Conservation (phyloP, 345 rosid genomes). For the Excoecaria agallocha region DNA sequence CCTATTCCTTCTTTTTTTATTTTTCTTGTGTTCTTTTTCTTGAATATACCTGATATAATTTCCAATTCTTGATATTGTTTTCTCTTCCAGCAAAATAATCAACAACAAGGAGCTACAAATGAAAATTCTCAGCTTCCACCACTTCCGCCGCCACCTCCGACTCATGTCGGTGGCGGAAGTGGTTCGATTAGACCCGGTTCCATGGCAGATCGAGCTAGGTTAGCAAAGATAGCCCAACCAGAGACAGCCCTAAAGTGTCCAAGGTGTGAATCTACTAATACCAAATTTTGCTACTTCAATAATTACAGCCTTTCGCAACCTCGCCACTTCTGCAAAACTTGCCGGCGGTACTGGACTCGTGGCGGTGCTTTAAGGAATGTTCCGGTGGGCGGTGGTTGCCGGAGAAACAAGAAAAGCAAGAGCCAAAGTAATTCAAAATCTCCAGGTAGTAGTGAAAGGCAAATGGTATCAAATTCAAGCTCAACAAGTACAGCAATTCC, state of each 20-base stretch:
- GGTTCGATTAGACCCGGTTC: constrained; percentile 58
- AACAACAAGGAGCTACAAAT: constrained; percentile 26
- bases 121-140: constrained; percentile 46
- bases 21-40: constrained; percentile 35
- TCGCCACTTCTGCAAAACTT: constrained; percentile 76
- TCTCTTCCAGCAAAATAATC: constrained; percentile 37
- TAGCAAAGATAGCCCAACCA: constrained; percentile 60
- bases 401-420: constrained; percentile 64
- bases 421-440: constrained; percentile 41
- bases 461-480: constrained; percentile 26
- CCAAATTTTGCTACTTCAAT: constrained; percentile 83
- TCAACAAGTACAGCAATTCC: constrained; percentile 33
- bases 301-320: constrained; percentile 80
- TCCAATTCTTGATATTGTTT: constrained; percentile 15
- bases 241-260: constrained; percentile 64
- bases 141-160: constrained; percentile 28
- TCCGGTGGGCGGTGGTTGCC: constrained; percentile 80
- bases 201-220: constrained; percentile 66
- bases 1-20: constrained; percentile 36
- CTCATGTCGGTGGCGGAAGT: constrained; percentile 37
- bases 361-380: constrained; percentile 74
- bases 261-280: constrained; percentile 70
- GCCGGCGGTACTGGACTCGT: constrained; percentile 81
- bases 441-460: constrained; percentile 26
- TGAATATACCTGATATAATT: constrained; percentile 46